A percentile compares a stretch with the other conserved stretches of the same genome.
Conservation (phyloP, 78 protist species). For the Capsaspora owczarzaki region DNA sequence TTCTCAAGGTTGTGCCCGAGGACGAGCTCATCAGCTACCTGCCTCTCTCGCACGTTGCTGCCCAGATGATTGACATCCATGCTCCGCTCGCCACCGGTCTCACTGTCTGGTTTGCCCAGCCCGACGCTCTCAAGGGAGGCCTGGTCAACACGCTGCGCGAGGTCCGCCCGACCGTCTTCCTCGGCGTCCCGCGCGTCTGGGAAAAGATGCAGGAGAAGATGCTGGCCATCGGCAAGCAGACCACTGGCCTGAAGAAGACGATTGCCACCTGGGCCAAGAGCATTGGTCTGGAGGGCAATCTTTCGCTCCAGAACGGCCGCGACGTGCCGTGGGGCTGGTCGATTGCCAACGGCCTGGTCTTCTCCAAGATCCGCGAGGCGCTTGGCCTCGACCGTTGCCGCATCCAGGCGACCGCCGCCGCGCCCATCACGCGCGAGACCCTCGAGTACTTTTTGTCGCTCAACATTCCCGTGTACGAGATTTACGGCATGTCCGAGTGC, state of each 20-base stretch:
- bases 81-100: conserved; percentile 42
- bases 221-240: conserved; percentile 4
- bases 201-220: conserved; percentile 69
- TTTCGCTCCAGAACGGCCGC: background rate
- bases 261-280: background rate
- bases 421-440: conserved; percentile 61
- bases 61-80: conserved; percentile 57
- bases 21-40: conserved; percentile 64
- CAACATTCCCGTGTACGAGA: conserved; percentile 59
- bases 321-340: background rate
- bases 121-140: conserved; percentile 53
- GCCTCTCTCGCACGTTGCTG: conserved; percentile 82
- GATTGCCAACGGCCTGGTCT: background rate
- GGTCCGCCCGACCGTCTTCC: conserved; percentile 66
- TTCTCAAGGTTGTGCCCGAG: too few species aligned
- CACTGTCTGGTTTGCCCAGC: conserved; percentile 56
- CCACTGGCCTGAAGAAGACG: conserved; percentile 27
- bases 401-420: conserved; percentile 60
- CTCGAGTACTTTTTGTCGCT: conserved; percentile 54
- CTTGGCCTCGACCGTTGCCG: conserved; percentile 59
- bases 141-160: conserved; percentile 40
- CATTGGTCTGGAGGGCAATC: background rate
- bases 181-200: conserved; percentile 85
- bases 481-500: conserved; percentile 72
- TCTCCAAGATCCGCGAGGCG: conserved; percentile 29